phyloP scores from a whole-genome alignment of 2,329 filamentous ascomycete species.

The Aspergillus fumigatus region DNA sequence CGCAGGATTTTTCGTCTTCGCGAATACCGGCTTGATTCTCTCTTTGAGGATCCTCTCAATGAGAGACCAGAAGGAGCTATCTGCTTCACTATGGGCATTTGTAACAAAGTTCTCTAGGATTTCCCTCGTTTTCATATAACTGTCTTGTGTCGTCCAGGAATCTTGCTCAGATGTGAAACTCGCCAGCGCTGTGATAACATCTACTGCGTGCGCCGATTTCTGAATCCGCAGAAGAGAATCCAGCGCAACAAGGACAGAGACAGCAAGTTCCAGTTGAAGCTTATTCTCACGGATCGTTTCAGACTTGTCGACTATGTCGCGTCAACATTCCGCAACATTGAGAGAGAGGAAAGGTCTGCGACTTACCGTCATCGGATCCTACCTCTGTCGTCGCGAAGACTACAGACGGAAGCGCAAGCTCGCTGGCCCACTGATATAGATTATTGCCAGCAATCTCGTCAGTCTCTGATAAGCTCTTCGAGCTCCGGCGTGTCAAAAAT shows the following conservation, averaged over 20 bases:
- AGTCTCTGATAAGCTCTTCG: slow-evolving; percentile 12
- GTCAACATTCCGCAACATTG: not conserved
- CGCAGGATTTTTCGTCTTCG: slow-evolving; percentile 36
- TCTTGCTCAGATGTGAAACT: slow-evolving; percentile 29
- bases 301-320: slow-evolving; percentile 13
- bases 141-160: slow-evolving; percentile 33
- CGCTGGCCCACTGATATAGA: slow-evolving; percentile 31
- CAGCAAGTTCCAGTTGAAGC: slow-evolving; percentile 25
- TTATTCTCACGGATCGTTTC: slow-evolving; percentile 21
- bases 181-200: slow-evolving; percentile 30
- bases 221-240: slow-evolving; percentile 14
- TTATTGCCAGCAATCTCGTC: slow-evolving; percentile 22
- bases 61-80: slow-evolving; percentile 11
- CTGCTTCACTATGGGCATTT: slow-evolving; percentile 1
- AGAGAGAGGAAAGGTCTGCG: not conserved
- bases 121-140: slow-evolving; percentile 12
- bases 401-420: slow-evolving; percentile 27
- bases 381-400: slow-evolving; percentile 28
- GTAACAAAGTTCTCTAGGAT: slow-evolving; percentile 14
- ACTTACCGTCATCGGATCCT: slow-evolving; percentile 16
- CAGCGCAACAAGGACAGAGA: slow-evolving; percentile 24
- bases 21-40: slow-evolving; percentile 40
- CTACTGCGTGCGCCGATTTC: slow-evolving; percentile 14
- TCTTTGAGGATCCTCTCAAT: slow-evolving; percentile 17
- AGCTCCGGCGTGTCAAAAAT: slow-evolving; percentile 18